These are phyloP conservation scores for Tetrapyrgos nigripes DNA, from an alignment of 1,284 basidiomycete species.

Conservation along the genomic window DNA sequence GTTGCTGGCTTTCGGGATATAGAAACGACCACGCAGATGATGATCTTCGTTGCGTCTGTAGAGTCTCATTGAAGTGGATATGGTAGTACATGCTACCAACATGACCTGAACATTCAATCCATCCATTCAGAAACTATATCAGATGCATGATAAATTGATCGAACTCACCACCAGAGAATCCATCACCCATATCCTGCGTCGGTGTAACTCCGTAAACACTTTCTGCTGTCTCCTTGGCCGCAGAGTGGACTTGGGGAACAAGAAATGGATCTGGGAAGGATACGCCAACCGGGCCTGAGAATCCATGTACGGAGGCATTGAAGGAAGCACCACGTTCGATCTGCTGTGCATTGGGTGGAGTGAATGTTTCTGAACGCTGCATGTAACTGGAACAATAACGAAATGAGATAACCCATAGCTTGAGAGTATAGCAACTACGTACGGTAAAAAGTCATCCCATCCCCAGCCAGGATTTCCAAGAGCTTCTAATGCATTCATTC, in stretches of 20 bases:
- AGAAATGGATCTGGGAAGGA: no score
- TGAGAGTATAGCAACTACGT: conserved; percentile 7
- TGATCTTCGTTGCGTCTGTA: no score
- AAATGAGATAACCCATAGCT: background rate
- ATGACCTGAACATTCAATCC: no score
- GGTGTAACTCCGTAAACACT: conserved; percentile 14
- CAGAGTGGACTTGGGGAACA: conserved; percentile 16
- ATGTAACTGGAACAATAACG: background rate
- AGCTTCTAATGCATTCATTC: conserved; percentile 9
- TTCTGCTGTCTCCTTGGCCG: conserved; percentile 12
- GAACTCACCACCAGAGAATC: conserved; percentile 18
- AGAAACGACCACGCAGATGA: no score
- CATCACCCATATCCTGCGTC: conserved; percentile 16
- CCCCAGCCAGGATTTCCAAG: conserved; percentile 12
- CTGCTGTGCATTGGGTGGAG: no score
- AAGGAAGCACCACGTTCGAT: no score
- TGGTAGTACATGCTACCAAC: no score
- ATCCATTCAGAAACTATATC: no score
- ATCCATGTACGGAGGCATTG: no score
- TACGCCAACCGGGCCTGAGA: no score
- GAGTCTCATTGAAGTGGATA: no score
- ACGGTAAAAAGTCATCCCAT: no score
- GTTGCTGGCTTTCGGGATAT: conserved; percentile 5
- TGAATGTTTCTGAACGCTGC: conserved; percentile 11
- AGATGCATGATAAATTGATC: conserved; percentile 1